Conservation (phyloP, 257 asterid species). For the Ligustrum vulgare region DNA sequence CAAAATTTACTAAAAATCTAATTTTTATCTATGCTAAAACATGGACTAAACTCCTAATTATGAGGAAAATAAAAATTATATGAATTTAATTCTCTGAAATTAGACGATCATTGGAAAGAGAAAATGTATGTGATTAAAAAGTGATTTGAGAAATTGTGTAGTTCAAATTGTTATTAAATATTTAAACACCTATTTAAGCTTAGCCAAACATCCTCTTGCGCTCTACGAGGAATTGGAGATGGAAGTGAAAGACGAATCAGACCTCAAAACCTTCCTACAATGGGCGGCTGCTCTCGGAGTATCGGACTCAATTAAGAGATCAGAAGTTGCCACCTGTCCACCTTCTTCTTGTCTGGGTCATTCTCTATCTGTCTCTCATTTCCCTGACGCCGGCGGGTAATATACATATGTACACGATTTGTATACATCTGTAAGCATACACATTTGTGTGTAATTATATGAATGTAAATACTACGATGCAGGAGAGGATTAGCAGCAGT, state of each 20-base stretch:
- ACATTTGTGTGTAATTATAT: not conserved
- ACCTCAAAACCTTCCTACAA: conserved; percentile 52
- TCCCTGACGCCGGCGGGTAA: conserved; percentile 94
- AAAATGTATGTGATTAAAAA: too few relatives aligned
- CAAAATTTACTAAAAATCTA: too few relatives aligned
- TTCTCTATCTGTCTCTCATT: conserved; percentile 52
- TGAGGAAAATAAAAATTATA: too few relatives aligned
- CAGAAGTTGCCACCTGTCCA: not conserved
- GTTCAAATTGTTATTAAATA: too few relatives aligned
- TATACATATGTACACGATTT: not conserved
- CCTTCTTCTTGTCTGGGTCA: conserved; percentile 51
- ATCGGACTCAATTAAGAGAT: conserved; percentile 43
- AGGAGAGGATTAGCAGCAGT: conserved; percentile 92
- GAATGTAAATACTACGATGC: conserved; percentile 18
- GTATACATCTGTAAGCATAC: not conserved
- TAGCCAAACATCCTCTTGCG: too few relatives aligned
- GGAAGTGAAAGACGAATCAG: conserved; percentile 41
- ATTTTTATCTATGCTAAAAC: too few relatives aligned
- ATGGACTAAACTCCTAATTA: too few relatives aligned
- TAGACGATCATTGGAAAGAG: too few relatives aligned
- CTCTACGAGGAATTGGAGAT: conserved; percentile 4
- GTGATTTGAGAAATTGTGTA: too few relatives aligned
- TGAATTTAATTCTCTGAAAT: too few relatives aligned
- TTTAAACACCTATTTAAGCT: too few relatives aligned
- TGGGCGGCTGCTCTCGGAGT: conserved; percentile 75